Percentiles rank a stretch among this genome's conserved stretches.
phyloP scores from a whole-genome alignment of 495 filamentous ascomycete genomes.

The Geopyxis carbonaria region DNA sequence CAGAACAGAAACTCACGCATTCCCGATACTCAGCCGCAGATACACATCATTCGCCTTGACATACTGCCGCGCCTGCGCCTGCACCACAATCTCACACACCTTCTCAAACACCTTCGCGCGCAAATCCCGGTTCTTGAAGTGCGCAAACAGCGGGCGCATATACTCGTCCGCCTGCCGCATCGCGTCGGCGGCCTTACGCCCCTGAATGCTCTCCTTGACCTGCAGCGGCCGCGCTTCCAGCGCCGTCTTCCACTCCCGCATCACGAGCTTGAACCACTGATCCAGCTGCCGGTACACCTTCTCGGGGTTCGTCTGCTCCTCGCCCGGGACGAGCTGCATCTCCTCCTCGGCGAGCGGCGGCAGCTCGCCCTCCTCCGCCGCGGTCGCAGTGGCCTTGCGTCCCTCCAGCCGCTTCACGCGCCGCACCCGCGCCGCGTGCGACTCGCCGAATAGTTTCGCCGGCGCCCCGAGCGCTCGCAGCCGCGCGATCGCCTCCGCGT shows the following conservation, averaged over 20 bases:
- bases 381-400: constrained; percentile 32
- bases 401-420: constrained; percentile 58
- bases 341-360: constrained; percentile 65
- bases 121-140: constrained; percentile 64
- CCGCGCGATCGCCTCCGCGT: constrained; percentile 48
- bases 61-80: constrained; percentile 75
- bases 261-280: constrained; percentile 83
- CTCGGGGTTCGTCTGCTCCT: constrained; percentile 39
- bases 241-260: constrained; percentile 71
- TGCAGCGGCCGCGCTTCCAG: constrained; percentile 46
- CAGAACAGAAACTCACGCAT: constrained; percentile 41
- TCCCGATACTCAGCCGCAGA: constrained; percentile 80
- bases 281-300: constrained; percentile 69
- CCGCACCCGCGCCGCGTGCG: constrained; percentile 45
- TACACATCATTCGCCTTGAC: constrained; percentile 96
- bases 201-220: constrained; percentile 54
- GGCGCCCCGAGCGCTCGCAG: constrained; percentile 61
- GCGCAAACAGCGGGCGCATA: constrained; percentile 76
- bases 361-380: constrained; percentile 38
- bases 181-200: constrained; percentile 56
- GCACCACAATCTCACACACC: constrained; percentile 81
- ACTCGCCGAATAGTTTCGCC: constrained; percentile 63
- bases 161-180: constrained; percentile 72
- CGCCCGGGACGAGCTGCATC: constrained; percentile 56
- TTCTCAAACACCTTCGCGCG: constrained; percentile 64